A percentile compares a stretch with the other conserved stretches of the same genome.
phyloP scores from a whole-genome alignment of 768 basidiomycete species.

The Leccinum disarticulatum region DNA sequence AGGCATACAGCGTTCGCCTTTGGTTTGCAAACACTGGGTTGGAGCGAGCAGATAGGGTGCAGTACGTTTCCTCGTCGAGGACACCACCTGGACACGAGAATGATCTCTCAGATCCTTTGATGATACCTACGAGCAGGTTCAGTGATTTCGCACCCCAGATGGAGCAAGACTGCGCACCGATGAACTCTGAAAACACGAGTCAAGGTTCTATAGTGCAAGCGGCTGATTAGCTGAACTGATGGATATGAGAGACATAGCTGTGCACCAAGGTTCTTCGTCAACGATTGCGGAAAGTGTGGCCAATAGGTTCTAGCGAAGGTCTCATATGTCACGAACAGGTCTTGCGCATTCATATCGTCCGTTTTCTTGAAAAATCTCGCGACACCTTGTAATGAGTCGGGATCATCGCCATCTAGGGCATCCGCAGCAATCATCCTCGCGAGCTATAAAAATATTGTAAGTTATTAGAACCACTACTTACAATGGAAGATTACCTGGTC shows the following conservation, averaged over 20 bases:
- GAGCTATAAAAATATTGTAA: constrained; percentile 17
- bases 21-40: constrained; percentile 55
- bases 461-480: background rate
- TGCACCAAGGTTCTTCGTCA: constrained; percentile 39
- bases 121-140: constrained; percentile 42
- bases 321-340: constrained; percentile 42
- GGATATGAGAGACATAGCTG: background rate
- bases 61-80: constrained; percentile 47
- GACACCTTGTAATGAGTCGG: background rate
- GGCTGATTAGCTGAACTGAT: background rate
- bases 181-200: constrained; percentile 62
- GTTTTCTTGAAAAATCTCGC: constrained; percentile 16
- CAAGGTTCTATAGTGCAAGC: constrained; percentile 42
- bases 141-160: background rate
- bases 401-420: constrained; percentile 10
- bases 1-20: constrained; percentile 46
- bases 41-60: constrained; percentile 47
- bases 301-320: constrained; percentile 55
- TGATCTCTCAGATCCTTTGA: constrained; percentile 66
- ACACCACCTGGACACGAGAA: constrained; percentile 35
- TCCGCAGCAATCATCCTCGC: constrained; percentile 29
- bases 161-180: constrained; percentile 42
- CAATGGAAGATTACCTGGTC: constrained; percentile 45
- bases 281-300: constrained; percentile 52
- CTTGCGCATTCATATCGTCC: constrained; percentile 18